Conservation (phyloP, 306 rosid species). For the Arachis hypogaea region DNA sequence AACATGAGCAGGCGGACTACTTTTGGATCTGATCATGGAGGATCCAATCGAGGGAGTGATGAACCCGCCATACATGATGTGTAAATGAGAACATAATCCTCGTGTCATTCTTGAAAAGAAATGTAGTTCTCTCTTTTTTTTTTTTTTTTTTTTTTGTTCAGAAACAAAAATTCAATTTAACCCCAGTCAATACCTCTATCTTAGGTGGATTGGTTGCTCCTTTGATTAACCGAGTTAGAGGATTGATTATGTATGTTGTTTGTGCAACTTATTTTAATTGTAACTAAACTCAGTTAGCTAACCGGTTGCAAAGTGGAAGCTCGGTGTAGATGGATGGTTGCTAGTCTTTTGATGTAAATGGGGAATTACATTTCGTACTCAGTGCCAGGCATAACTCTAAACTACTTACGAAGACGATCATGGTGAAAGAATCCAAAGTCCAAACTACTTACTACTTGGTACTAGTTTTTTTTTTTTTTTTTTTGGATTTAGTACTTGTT, state of each 20-base stretch:
- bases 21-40: slow-evolving; percentile 75
- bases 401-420: neutral
- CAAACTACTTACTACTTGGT: neutral
- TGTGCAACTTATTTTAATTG: slow-evolving; percentile 34
- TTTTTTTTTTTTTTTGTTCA: neutral
- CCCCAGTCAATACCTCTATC: slow-evolving; percentile 27
- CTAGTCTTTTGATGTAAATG: slow-evolving; percentile 1
- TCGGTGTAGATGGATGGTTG: neutral
- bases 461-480: neutral
- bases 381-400: neutral
- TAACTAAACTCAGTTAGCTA: slow-evolving; percentile 36
- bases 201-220: slow-evolving; percentile 36
- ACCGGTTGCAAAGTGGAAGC: slow-evolving; percentile 38
- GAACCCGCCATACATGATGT: slow-evolving; percentile 49
- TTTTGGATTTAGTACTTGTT: too few relatives aligned
- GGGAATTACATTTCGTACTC: neutral
- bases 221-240: slow-evolving; percentile 34
- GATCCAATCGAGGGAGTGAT: slow-evolving; percentile 62
- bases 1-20: slow-evolving; percentile 98
- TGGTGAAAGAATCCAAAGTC: neutral
- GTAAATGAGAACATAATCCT: slow-evolving; percentile 33
- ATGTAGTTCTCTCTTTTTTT: slow-evolving; percentile 21
- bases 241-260: slow-evolving; percentile 45
- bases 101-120: slow-evolving; percentile 24
- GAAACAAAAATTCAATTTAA: neutral